Base-by-base conservation (phyloP, 495 filamentous ascomycete genomes). In the Penicillium antarcticum region DNA sequence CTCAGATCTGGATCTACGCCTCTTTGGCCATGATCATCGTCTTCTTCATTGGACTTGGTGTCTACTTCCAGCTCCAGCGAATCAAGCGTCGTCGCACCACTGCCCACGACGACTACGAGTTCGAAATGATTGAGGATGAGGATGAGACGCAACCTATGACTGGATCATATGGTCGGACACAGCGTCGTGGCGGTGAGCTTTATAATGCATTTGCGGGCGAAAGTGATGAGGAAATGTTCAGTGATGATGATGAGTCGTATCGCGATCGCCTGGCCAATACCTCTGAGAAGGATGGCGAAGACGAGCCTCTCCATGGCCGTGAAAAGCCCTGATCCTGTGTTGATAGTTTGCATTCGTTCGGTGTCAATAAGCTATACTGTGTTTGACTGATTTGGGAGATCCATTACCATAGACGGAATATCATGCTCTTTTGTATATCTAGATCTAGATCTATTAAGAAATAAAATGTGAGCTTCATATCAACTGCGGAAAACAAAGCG, bases 1-100 rank as follows among this genome's bases (percentile, higher is more conserved):
- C 92, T 6, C 90, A 95, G 63, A 81, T 87, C 36, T 98, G 94
- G 94, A 96, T 98, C 47, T 97, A 97, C 61, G 91, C 89, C 39
- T 79, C 91, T 16, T 63, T 94, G 18, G 84, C 76, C 14, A 81
- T 96, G 32, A 97, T 98, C 57, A 75, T 92, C 31, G 68, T 88
- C 13, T 98, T 98, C 75, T 89, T 91, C 70, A 72, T 74, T 41
- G 88, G 83, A 4, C 75, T 98, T 6, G 91, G 84, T 34, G 71
- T 85, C 29, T 97, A 94, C 73, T 78, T 95, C 57, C 87, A 80
- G 58, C 72, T 91, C 13, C 84, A 89, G 40, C 85, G 90, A 31
- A 82, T 87, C 53, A 89, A 86, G 70, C 83, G 87, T 33, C 76
- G 85, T 32, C 81, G 84, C 43, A 88, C 86, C 63, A 87, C 85